Percentiles rank a stretch among this genome's conserved stretches.
Conservation (phyloP, 1,284 basidiomycete species). For the Cryptococcus hybrid region DNA sequence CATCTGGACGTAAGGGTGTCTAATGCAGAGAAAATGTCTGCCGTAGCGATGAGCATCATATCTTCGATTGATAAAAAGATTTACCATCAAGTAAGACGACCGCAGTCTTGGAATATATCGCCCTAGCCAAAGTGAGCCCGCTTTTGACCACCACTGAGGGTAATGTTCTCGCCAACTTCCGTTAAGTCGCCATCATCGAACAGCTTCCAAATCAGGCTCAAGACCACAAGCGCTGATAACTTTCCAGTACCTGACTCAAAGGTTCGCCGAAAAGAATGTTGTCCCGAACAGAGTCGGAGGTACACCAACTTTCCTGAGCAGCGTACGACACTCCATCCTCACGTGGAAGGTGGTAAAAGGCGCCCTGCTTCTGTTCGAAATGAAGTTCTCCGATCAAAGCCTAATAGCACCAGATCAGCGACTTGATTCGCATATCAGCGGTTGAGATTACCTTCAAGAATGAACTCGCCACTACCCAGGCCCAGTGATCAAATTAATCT, state of each 20-base stretch:
- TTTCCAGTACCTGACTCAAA: slow-evolving; percentile 56
- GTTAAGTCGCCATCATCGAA: slow-evolving; percentile 72
- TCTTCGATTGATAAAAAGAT: not conserved
- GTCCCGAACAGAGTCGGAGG: slow-evolving; percentile 54
- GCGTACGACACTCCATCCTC: slow-evolving; percentile 67
- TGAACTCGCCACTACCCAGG: slow-evolving; percentile 50
- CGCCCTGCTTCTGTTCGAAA: slow-evolving; percentile 53
- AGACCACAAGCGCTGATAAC: slow-evolving; percentile 65
- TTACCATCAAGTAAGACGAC: slow-evolving; percentile 58
- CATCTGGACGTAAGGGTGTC: slow-evolving; percentile 67
- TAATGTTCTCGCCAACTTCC: slow-evolving; percentile 55
- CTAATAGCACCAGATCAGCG: slow-evolving; percentile 7
- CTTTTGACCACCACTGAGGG: slow-evolving; percentile 64
- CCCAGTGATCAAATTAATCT: slow-evolving; percentile 63
- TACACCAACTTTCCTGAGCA: slow-evolving; percentile 70
- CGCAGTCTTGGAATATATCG: slow-evolving; percentile 64
- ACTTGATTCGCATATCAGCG: not conserved
- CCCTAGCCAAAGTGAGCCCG: slow-evolving; percentile 70
- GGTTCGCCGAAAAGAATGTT: slow-evolving; percentile 60
- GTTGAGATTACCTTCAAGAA: slow-evolving; percentile 28
- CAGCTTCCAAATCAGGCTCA: slow-evolving; percentile 60
- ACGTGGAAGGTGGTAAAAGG: slow-evolving; percentile 67
- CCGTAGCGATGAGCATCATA: slow-evolving; percentile 1
- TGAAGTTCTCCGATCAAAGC: slow-evolving; percentile 51
- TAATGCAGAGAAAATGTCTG: slow-evolving; percentile 58